phyloP scores from a whole-genome alignment of 441 rosid genomes.

The Aquilaria agallochum region DNA sequence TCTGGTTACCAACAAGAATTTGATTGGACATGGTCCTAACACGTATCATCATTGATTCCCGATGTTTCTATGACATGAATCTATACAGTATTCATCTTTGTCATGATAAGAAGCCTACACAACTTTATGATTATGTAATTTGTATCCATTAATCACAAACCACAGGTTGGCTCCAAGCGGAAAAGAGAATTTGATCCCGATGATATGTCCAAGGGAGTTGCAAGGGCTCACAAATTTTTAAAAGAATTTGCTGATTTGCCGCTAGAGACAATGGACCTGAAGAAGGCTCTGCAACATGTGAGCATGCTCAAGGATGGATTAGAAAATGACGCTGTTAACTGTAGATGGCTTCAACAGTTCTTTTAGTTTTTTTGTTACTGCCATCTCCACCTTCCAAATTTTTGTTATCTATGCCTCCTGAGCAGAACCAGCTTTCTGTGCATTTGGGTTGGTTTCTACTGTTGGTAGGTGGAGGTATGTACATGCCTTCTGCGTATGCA shows the following conservation, averaged over 20 bases:
- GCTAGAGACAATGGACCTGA: slow-evolving; percentile 76
- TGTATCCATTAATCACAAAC: slow-evolving; percentile 4
- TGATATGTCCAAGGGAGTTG: slow-evolving; percentile 68
- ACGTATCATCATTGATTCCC: not conserved
- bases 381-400: too few relatives aligned
- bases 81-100: not conserved
- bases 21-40: too few relatives aligned
- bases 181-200: slow-evolving; percentile 52
- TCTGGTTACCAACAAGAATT: not conserved
- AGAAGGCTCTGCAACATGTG: slow-evolving; percentile 58
- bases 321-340: slow-evolving; percentile 61
- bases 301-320: slow-evolving; percentile 55
- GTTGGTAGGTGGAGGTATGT: too few relatives aligned
- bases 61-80: not conserved
- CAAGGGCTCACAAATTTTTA: slow-evolving; percentile 71
- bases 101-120: not conserved
- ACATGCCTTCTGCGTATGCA: too few relatives aligned
- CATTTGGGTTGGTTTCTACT: too few relatives aligned
- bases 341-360: slow-evolving; percentile 77
- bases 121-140: not conserved
- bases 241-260: slow-evolving; percentile 87
- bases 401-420: too few relatives aligned
- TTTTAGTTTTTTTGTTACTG: slow-evolving; percentile 20
- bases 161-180: slow-evolving; percentile 69
- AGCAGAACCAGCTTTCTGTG: too few relatives aligned